Percentiles rank a stretch among this genome's conserved stretches.
Evolutionary conservation across 2,329 filamentous ascomycete genomes (phyloP).

Genomic region (Scleromitrula shiraiana): DNA sequence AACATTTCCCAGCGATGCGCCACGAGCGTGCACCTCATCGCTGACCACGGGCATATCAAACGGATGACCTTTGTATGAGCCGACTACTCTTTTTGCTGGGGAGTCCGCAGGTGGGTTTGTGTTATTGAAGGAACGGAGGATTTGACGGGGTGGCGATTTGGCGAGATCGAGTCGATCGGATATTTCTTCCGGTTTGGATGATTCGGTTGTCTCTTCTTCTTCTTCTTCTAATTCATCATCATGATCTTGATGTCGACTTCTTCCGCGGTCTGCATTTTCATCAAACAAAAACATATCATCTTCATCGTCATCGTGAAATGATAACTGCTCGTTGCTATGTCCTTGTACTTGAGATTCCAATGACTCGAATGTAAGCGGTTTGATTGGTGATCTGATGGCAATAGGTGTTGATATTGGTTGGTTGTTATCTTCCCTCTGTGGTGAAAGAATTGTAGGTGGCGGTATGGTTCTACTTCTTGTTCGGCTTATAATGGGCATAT

Average conservation of each 20-base stretch:
- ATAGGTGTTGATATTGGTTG: neutral
- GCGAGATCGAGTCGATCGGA: constrained; percentile 4
- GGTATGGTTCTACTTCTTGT: constrained; percentile 12
- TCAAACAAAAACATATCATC: constrained; percentile 26
- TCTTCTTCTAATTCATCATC: constrained; percentile 11
- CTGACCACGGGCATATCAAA: constrained; percentile 46
- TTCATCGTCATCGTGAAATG: constrained; percentile 17
- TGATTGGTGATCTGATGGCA: constrained; percentile 4
- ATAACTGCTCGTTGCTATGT: constrained; percentile 8
- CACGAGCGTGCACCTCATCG: constrained; percentile 40
- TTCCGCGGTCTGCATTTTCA: constrained; percentile 13
- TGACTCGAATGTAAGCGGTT: constrained; percentile 3
- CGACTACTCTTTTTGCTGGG: constrained; percentile 27
- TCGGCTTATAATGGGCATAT: constrained; percentile 19
- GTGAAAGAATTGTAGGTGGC: constrained; percentile 8
- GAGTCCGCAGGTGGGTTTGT: neutral
- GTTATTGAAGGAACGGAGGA: neutral
- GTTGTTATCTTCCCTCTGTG: neutral
- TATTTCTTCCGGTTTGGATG: constrained; percentile 2
- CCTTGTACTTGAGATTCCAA: constrained; percentile 1
- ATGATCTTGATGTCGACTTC: constrained; percentile 4
- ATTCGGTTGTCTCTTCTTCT: constrained; percentile 9
- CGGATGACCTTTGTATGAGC: constrained; percentile 46
- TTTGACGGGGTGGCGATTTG: constrained; percentile 8
- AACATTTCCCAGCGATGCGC: constrained; percentile 41